Evolutionary conservation across 2,329 filamentous ascomycete species (phyloP).

Genomic region (Diaporthe aspalathi): DNA sequence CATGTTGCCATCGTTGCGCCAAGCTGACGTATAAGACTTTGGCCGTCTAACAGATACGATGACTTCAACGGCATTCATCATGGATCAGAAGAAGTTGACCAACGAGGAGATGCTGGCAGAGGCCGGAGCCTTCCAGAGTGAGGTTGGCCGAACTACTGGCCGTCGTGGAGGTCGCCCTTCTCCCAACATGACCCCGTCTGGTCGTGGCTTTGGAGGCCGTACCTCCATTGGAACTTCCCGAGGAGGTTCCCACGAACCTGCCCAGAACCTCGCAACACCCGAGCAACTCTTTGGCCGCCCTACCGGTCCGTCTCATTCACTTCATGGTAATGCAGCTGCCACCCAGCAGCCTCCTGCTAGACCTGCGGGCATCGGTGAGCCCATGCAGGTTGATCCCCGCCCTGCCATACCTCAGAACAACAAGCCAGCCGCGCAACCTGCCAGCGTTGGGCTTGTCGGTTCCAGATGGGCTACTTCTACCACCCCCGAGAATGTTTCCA

Average conservation of each 20-base stretch:
- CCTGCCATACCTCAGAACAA: not conserved
- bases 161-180: not conserved
- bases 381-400: constrained; percentile 5
- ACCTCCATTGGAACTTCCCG: not conserved
- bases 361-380: not conserved
- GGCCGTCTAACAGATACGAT: not conserved
- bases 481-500: not conserved
- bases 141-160: not conserved
- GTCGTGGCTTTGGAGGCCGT: not conserved
- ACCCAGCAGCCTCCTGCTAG: not conserved
- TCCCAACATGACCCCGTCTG: not conserved
- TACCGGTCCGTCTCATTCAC: not conserved
- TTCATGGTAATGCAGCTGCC: not conserved
- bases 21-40: not conserved
- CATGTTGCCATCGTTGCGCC: not conserved
- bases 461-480: not conserved
- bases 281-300: constrained; percentile 11
- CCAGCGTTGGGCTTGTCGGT: not conserved
- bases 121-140: not conserved
- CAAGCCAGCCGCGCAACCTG: not conserved
- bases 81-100: not conserved
- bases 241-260: not conserved
- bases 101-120: not conserved
- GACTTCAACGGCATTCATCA: not conserved
- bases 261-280: not conserved